phyloP scores from a whole-genome alignment of 2,329 filamentous ascomycete species.

The Fusarium odoratissimum region DNA sequence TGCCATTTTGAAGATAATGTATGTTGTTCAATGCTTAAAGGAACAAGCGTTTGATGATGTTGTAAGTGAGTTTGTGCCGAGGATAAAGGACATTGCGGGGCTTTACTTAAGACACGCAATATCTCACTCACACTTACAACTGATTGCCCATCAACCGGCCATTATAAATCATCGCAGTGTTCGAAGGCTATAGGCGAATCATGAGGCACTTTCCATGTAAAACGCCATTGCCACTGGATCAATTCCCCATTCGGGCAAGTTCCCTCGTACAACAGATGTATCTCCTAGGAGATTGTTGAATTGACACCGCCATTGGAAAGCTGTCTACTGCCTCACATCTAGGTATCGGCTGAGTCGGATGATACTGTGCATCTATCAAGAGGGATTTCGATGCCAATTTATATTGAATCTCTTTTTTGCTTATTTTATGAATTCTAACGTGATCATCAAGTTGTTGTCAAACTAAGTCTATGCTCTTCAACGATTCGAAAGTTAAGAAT shows the following conservation, averaged over 20 bases:
- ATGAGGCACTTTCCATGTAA: neutral
- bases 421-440: neutral
- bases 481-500: accelerated
- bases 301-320: conserved; percentile 55
- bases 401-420: no score
- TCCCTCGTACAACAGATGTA: neutral
- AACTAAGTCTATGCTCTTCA: no score
- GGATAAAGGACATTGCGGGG: conserved; percentile 37
- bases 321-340: conserved; percentile 61
- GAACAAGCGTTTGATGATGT: neutral
- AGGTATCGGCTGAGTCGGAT: conserved; percentile 63
- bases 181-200: neutral
- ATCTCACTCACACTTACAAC: conserved; percentile 7
- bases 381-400: neutral
- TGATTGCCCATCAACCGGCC: conserved; percentile 9
- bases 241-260: conserved; percentile 46
- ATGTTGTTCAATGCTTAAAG: neutral
- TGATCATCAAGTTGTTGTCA: neutral
- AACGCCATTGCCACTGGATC: neutral
- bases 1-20: conserved; percentile 55
- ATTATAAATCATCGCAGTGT: neutral
- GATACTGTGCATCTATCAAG: conserved; percentile 68
- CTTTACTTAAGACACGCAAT: conserved; percentile 25
- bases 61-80: conserved; percentile 21
- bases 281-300: neutral